Conservation (phyloP, 2,329 filamentous ascomycete species). For the Phialocephala subalpina region DNA sequence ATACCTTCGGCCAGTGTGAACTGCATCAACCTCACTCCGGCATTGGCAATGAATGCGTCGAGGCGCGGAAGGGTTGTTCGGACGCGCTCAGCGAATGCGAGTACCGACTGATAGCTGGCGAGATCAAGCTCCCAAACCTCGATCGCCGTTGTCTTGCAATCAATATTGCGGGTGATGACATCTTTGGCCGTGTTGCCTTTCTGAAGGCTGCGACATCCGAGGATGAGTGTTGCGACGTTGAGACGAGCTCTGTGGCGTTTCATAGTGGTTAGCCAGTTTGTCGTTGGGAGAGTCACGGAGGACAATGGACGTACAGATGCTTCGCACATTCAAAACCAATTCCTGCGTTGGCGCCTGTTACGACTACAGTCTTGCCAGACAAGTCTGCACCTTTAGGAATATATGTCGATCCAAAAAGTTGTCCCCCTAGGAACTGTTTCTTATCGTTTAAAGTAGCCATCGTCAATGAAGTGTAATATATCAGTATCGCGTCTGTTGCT, state of each 20-base stretch:
- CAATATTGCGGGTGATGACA: neutral
- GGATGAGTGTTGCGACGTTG: conserved; percentile 17
- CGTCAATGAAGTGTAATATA: conserved; percentile 7
- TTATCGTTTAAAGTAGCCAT: conserved; percentile 11
- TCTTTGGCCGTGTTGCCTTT: conserved; percentile 17
- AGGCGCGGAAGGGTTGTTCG: conserved; percentile 48
- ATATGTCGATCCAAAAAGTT: conserved; percentile 9
- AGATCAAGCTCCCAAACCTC: conserved; percentile 60
- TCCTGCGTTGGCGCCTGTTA: conserved; percentile 57
- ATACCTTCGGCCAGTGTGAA: conserved; percentile 29
- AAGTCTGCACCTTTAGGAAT: conserved; percentile 13
- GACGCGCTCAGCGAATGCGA: conserved; percentile 49
- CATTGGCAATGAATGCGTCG: conserved; percentile 52
- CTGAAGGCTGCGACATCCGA: conserved; percentile 10
- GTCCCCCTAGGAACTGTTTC: conserved; percentile 15
- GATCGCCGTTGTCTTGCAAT: conserved; percentile 3
- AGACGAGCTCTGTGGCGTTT: conserved; percentile 10
- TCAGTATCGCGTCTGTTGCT: neutral
- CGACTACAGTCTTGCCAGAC: conserved; percentile 44
- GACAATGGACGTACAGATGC: conserved; percentile 41
- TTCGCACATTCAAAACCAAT: conserved; percentile 52
- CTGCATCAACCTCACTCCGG: conserved; percentile 10
- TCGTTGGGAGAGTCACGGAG: neutral
- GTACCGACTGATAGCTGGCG: conserved; percentile 52
- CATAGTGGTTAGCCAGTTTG: conserved; percentile 1